A percentile compares a stretch with the other conserved stretches of the same genome.
These are phyloP conservation scores for Didymella exigua DNA, from an alignment of 2,329 filamentous ascomycete genomes.

Conservation along the genomic window DNA sequence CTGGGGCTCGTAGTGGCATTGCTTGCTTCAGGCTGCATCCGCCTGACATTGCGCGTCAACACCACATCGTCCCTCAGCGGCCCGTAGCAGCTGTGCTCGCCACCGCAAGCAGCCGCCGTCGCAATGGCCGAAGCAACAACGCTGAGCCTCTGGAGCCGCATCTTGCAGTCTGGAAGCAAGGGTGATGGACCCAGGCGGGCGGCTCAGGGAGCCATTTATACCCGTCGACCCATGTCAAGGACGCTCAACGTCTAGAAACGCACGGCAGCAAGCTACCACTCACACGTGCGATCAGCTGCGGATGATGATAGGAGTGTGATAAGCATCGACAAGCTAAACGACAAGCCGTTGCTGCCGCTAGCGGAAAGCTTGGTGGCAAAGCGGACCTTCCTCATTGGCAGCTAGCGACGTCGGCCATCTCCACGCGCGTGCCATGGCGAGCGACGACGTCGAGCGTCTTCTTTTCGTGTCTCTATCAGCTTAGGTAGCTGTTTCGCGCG, in stretches of 20 bases:
- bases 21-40: constrained; percentile 54
- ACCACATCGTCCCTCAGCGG: constrained; percentile 48
- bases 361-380: constrained; percentile 24
- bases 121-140: constrained; percentile 16
- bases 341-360: constrained; percentile 17
- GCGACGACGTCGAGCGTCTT: background rate
- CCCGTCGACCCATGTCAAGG: background rate
- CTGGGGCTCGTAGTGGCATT: constrained; percentile 47
- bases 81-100: constrained; percentile 46
- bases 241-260: background rate
- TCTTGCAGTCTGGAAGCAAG: constrained; percentile 8
- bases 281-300: constrained; percentile 24
- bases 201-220: constrained; percentile 3
- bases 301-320: constrained; percentile 20
- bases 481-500: background rate
- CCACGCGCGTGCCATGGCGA: background rate
- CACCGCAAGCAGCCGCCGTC: constrained; percentile 37
- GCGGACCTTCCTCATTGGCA: constrained; percentile 28
- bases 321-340: constrained; percentile 28
- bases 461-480: background rate
- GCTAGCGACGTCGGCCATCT: constrained; percentile 19
- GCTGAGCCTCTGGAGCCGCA: constrained; percentile 16
- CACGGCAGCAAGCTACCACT: constrained; percentile 7
- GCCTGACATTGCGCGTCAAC: constrained; percentile 49
- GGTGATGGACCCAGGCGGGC: background rate